Percentiles rank a stretch among this genome's conserved stretches.
Evolutionary conservation across 352 stramenopile species (phyloP).

Genomic region (Detonula confervacea): DNA sequence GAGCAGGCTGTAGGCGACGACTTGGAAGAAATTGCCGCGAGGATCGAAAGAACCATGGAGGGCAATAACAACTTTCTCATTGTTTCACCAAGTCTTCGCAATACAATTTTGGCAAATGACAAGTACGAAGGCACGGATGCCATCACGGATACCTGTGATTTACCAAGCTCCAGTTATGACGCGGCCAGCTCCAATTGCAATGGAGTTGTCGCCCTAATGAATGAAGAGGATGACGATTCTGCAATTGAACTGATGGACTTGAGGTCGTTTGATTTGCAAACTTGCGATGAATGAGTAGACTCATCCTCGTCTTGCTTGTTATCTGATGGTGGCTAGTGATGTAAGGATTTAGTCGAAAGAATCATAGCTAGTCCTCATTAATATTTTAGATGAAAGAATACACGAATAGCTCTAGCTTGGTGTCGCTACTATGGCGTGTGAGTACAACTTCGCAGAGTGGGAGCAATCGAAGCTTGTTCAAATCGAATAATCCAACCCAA

Average conservation of each 20-base stretch:
- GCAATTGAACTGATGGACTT: not conserved
- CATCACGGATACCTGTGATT: not conserved
- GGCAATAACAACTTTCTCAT: not conserved
- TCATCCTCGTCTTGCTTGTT: no score
- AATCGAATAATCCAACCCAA: no score
- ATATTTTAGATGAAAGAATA: no score
- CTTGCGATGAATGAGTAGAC: no score
- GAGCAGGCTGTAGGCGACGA: not conserved
- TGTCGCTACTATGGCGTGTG: no score
- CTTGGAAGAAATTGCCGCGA: not conserved
- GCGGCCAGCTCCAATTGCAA: not conserved
- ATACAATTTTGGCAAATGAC: not conserved
- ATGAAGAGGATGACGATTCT: not conserved
- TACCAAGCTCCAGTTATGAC: not conserved
- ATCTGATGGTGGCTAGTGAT: no score
- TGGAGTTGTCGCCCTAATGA: not conserved
- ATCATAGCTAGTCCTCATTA: no score
- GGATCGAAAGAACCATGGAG: not conserved
- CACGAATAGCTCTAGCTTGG: no score
- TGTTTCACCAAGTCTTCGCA: not conserved
- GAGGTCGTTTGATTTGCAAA: no score
- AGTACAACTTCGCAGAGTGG: no score
- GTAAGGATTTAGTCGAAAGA: no score
- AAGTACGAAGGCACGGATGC: not conserved
- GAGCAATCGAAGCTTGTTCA: no score